Base-by-base conservation (phyloP, 176 grass and related monocot genomes). In the Bolboschoenus planiculmis region DNA sequence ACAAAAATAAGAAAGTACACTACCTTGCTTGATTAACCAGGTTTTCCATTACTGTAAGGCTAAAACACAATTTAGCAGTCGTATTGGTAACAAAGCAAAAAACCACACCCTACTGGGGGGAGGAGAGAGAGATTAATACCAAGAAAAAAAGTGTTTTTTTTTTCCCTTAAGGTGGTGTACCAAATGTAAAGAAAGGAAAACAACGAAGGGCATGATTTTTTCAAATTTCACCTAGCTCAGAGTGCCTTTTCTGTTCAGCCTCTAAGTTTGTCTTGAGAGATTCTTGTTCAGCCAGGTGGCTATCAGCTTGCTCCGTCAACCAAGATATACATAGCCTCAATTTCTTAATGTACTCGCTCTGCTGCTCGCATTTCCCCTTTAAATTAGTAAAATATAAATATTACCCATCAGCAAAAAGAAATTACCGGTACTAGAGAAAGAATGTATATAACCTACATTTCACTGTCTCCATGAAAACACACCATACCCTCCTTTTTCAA, bases 321-420 rank as follows among this genome's bases (percentile, higher is more conserved):
- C 93, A 96, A 7, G 70, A 72, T 50, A 92, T 85, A 50, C 97
- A 99, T 21, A 53, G 83, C 46, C 93, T 91, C 4, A 99, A 87
- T 70, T 95, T 90, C 84, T 93, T 96, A 56, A 96, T 96, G 84
- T 99, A 93, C 6, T 96, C 93, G 7, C 79, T 90, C 89, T 95
- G 91, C 85, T 92, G 97, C 20, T 99, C 93, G 1, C 77, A 68
- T 81, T 86, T 88, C 24, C 97, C 97, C 97, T 99, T 51, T 55
- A 40, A 36, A 7, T 82, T 27, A 35, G 20, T 51, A 10, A 10
- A 37, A 11, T 53, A 34, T 9, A 33, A 58, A 39, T 33, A 15
- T 10, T 27, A 44, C 42, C 23, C 2, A 48, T 61, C 35, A 80
- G 46, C 27, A 77, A 53, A 53, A 53, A 34, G 11, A 14, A 7